Conservation (phyloP, 1,284 basidiomycete genomes). For the Moesziomyces sp. region DNA sequence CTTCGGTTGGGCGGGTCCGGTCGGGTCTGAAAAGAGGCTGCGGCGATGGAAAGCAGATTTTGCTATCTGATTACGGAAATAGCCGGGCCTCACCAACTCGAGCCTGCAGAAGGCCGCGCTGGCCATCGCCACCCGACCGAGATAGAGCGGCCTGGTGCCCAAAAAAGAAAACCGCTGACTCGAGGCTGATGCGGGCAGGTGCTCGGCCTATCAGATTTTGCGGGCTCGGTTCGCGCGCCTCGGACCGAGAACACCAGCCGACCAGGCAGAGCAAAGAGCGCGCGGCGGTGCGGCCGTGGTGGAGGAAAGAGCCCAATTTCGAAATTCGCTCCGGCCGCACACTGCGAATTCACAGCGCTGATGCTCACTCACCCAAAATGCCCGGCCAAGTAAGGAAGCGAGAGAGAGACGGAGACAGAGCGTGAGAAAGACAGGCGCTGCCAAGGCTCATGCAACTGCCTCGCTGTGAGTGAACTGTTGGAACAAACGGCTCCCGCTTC, state of each 20-base stretch:
- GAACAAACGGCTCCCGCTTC: background rate
- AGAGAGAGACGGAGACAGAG: no score
- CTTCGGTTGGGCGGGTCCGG: no score
- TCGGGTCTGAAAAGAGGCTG: no score
- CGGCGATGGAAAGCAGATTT: no score
- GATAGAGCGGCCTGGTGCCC: background rate
- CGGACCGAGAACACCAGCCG: background rate
- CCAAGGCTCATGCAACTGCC: no score
- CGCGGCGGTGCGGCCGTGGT: background rate
- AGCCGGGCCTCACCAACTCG: background rate
- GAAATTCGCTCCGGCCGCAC: background rate
- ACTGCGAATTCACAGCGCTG: no score
- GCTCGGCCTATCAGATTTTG: no score
- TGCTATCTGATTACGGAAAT: slow-evolving; percentile 11
- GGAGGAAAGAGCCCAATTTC: background rate
- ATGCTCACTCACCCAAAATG: no score
- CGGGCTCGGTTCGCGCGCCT: background rate
- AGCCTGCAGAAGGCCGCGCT: no score
- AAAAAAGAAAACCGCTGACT: background rate
- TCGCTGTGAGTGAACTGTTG: background rate
- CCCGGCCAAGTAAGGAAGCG: no score
- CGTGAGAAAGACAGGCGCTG: no score
- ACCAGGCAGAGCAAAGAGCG: background rate
- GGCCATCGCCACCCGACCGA: no score
- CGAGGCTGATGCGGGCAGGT: background rate